Evolutionary conservation across 1,139 yeast species (phyloP).

Genomic region (Geotrichum australiense): DNA sequence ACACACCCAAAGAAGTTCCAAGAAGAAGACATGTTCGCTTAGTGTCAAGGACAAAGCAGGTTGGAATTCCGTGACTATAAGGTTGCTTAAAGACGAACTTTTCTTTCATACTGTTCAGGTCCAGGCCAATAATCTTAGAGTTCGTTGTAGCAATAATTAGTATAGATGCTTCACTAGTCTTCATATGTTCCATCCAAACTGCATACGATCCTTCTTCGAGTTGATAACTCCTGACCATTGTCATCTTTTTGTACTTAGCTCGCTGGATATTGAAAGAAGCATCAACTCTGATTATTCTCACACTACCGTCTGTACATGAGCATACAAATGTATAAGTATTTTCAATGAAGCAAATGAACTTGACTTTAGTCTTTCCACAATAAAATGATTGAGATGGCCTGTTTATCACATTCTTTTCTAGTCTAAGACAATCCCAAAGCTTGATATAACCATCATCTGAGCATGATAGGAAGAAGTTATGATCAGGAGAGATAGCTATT

Average conservation of each 20-base stretch:
- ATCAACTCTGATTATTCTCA: conserved; percentile 54
- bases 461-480: conserved; percentile 67
- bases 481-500: conserved; percentile 51
- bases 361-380: conserved; percentile 28
- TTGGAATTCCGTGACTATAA: conserved; percentile 56
- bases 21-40: conserved; percentile 55
- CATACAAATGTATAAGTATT: conserved; percentile 63
- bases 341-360: conserved; percentile 43
- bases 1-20: conserved; percentile 68
- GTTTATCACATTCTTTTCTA: conserved; percentile 60
- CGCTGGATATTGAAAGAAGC: conserved; percentile 35
- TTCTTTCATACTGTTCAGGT: conserved; percentile 52
- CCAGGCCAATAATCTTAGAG: conserved; percentile 49
- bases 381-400: conserved; percentile 42
- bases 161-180: conserved; percentile 25
- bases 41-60: conserved; percentile 52
- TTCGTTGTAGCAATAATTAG: conserved; percentile 46
- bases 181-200: conserved; percentile 39
- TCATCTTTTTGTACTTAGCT: conserved; percentile 33
- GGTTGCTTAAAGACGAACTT: conserved; percentile 47
- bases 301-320: conserved; percentile 56
- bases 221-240: conserved; percentile 41
- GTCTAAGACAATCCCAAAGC: conserved; percentile 67
- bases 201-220: conserved; percentile 41
- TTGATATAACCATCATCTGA: conserved; percentile 65